Conservation (phyloP, 2,329 filamentous ascomycete species). For the Aureobasidium sp. region DNA sequence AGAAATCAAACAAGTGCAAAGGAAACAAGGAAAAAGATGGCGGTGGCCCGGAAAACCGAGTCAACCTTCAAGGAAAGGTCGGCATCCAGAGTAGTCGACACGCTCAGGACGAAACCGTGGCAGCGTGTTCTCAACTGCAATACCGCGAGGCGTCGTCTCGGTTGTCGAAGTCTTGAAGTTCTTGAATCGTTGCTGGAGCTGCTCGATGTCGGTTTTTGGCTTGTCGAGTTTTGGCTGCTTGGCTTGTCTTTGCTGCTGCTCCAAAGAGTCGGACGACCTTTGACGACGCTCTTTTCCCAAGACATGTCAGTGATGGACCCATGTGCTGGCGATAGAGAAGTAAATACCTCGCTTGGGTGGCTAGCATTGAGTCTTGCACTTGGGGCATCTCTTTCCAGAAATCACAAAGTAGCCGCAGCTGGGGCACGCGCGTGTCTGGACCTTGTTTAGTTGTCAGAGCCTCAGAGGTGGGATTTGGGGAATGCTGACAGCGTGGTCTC, state of each 20-base stretch:
- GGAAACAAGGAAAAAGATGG: neutral
- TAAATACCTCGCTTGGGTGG: conserved; percentile 7
- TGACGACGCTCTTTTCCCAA: neutral
- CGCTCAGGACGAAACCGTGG: conserved; percentile 6
- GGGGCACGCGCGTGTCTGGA: conserved; percentile 24
- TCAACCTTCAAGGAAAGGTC: conserved; percentile 5
- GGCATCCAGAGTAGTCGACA: conserved; percentile 10
- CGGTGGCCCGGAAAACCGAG: neutral
- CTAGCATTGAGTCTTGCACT: conserved; percentile 18
- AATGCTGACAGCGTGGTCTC: neutral
- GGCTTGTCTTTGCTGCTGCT: neutral
- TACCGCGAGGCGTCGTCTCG: conserved; percentile 2
- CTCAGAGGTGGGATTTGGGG: neutral
- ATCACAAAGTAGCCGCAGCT: conserved; percentile 29
- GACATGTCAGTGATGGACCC: neutral
- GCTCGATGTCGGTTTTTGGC: neutral
- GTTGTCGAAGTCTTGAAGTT: neutral
- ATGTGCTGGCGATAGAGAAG: neutral
- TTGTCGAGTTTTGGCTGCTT: neutral
- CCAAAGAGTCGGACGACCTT: neutral
- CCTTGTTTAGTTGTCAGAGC: conserved; percentile 18
- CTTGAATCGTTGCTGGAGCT: neutral
- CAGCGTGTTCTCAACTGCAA: neutral
- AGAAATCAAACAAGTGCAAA: neutral
- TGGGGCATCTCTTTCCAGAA: conserved; percentile 27